Percentiles rank a stretch among this genome's conserved stretches.
phyloP scores from a whole-genome alignment of 2,329 filamentous ascomycete genomes.

The Fusarium siculi region DNA sequence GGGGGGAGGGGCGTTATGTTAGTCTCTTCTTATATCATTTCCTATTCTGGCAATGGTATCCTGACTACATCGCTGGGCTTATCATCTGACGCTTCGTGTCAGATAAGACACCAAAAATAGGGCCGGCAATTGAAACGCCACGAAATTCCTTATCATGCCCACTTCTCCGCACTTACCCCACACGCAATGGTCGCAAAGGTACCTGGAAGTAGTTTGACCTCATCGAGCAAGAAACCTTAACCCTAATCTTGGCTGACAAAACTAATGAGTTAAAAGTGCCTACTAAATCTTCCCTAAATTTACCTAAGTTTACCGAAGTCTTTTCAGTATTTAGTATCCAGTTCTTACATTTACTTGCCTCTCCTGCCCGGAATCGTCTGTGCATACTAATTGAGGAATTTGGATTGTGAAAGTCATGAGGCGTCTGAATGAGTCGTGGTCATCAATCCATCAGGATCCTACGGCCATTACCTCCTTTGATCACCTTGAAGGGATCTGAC shows the following conservation, averaged over 20 bases:
- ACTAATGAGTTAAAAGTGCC: too few relatives aligned
- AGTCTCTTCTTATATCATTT: background rate
- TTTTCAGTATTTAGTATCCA: too few relatives aligned
- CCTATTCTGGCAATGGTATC: background rate
- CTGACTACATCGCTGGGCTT: background rate
- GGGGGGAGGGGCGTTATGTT: background rate
- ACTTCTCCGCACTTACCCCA: background rate
- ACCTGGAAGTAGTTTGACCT: background rate
- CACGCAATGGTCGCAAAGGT: accelerated
- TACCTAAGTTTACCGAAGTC: too few relatives aligned
- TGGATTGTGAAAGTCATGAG: background rate
- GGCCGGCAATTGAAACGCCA: background rate
- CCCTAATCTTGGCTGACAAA: too few relatives aligned
- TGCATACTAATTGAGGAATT: background rate
- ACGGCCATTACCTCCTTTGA: too few relatives aligned
- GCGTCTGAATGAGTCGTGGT: accelerated
- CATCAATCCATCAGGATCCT: background rate
- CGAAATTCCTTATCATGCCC: background rate
- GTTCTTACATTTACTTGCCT: too few relatives aligned
- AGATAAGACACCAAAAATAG: background rate
- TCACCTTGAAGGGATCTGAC: background rate
- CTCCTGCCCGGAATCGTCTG: background rate
- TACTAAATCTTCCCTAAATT: too few relatives aligned
- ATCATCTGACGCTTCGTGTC: background rate
- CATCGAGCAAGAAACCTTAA: background rate